These are phyloP conservation scores for Strigomonas culicis DNA, from an alignment of 208 protist species.

Conservation along the genomic window DNA sequence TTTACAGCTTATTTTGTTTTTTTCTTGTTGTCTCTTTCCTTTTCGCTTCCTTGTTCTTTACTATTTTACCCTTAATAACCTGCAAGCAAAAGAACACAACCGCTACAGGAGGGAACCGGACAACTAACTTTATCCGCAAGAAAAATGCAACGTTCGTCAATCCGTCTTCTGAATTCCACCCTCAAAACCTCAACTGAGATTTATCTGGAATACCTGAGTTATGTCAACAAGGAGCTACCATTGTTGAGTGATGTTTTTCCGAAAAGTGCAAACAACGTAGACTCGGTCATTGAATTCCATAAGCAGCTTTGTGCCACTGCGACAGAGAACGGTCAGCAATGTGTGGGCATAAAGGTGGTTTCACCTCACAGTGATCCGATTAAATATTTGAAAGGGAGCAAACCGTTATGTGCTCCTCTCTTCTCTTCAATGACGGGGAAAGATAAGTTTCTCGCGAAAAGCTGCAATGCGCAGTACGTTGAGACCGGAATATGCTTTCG, in stretches of 20 bases:
- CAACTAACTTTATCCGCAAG: neutral
- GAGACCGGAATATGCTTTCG: conserved; percentile 53
- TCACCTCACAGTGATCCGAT: conserved; percentile 41
- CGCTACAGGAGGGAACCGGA: no score
- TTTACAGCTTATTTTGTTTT: neutral
- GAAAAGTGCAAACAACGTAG: conserved; percentile 20
- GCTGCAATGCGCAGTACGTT: conserved; percentile 68
- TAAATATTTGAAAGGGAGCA: conserved; percentile 32
- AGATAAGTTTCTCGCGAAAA: conserved; percentile 25
- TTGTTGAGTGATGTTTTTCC: conserved; percentile 70
- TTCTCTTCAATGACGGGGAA: conserved; percentile 55
- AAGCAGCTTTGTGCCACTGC: conserved; percentile 54
- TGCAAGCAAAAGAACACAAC: neutral
- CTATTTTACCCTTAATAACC: conserved; percentile 7
- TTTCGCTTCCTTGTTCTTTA: conserved; percentile 10
- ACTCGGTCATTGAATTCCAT: conserved; percentile 66
- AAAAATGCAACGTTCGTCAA: conserved; percentile 17
- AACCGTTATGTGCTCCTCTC: conserved; percentile 58
- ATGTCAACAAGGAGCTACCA: conserved; percentile 53
- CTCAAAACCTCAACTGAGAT: conserved; percentile 31
- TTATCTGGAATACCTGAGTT: conserved; percentile 65
- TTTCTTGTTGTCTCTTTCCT: neutral
- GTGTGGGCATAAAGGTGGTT: conserved; percentile 73
- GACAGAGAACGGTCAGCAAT: conserved; percentile 39
- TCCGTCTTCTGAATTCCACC: conserved; percentile 15